Evolutionary conservation across 805 yeast genomes (phyloP), one percentile per base, ranked within the genome.

Genomic region (Metschnikowia corniflorae): DNA sequence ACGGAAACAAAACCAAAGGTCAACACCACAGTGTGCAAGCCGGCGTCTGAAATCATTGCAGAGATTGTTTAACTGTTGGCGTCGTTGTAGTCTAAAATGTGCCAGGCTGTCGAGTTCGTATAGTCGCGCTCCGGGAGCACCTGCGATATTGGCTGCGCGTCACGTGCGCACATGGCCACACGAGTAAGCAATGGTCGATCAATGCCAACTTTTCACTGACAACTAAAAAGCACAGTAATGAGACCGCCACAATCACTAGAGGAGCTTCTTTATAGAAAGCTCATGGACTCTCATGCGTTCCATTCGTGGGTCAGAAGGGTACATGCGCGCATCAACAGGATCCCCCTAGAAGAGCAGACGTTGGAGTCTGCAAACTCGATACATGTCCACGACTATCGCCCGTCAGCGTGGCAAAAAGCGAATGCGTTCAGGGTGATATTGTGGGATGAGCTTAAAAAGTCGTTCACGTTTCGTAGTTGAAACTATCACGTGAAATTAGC

Each of bases 21-120:
- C 30, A 86, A 71, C 33, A 86, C 94, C 29, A 86, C 65, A 32
- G 75, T 63, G 58, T 88, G 78, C 57, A 89, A 73, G 60, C 87
- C 93, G 37, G 68, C 69, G 70, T 89, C 97, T 12, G 86, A 70
- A 53, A 89, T 88, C 96, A 89, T 27, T n/a, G 18, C 12, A 9
- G 29, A 6, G 16, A 10, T 24, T n/a, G n/a, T n/a, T n/a, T n/a
- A n/a, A n/a, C n/a, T n/a, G n/a, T n/a, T n/a, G n/a, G n/a, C n/a
- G n/a, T n/a, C n/a, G n/a, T n/a, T n/a, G n/a, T n/a, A n/a, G n/a
- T n/a, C n/a, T n/a, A n/a, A n/a, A n/a, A n/a, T n/a, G n/a, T n/a
- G n/a, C n/a, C n/a, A n/a, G n/a, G n/a, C n/a, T n/a, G n/a, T n/a
- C n/a, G n/a, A n/a, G n/a, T n/a, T n/a, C n/a, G n/a, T n/a, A n/a